Percentiles rank a stretch among this genome's conserved stretches.
Evolutionary conservation across 352 stramenopile genomes (phyloP).

Genomic region (Globisporangium cylindrosporum): DNA sequence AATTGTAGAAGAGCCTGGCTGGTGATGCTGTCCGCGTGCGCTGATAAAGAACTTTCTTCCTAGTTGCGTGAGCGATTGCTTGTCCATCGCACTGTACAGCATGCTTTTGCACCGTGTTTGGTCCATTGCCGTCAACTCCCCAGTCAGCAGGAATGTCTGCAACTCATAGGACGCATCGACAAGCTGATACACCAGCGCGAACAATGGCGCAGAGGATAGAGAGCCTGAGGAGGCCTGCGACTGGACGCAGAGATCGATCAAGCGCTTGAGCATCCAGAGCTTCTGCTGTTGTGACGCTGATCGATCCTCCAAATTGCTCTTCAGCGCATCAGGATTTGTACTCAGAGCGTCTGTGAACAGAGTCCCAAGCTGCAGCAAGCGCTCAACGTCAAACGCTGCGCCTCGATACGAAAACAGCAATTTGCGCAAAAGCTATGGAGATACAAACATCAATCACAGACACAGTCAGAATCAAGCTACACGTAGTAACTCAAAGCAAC

Average conservation of each 20-base stretch:
- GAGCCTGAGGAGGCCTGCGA: conserved; percentile 5
- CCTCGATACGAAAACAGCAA: conserved; percentile 41
- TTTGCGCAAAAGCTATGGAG: conserved; percentile 36
- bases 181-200: conserved; percentile 21
- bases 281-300: conserved; percentile 6
- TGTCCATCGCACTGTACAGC: conserved; percentile 27
- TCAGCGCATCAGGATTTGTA: conserved; percentile 20
- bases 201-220: conserved; percentile 1
- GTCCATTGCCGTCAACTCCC: conserved; percentile 18
- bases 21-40: conserved; percentile 17
- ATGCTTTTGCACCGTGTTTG: conserved; percentile 10
- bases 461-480: background rate
- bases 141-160: conserved; percentile 32
- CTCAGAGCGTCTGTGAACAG: conserved; percentile 27
- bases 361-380: conserved; percentile 25
- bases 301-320: conserved; percentile 8
- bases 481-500: too few species aligned
- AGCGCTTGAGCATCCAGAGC: conserved; percentile 35
- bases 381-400: conserved; percentile 22
- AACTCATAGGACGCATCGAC: conserved; percentile 23
- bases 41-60: conserved; percentile 25
- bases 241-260: conserved; percentile 54
- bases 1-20: conserved; percentile 2
- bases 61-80: conserved; percentile 27
- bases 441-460: background rate